Evolutionary conservation across 2,329 filamentous ascomycete genomes (phyloP), one percentile per base, ranked within the genome.

Genomic region (Alternaria hordeiaustralica): DNA sequence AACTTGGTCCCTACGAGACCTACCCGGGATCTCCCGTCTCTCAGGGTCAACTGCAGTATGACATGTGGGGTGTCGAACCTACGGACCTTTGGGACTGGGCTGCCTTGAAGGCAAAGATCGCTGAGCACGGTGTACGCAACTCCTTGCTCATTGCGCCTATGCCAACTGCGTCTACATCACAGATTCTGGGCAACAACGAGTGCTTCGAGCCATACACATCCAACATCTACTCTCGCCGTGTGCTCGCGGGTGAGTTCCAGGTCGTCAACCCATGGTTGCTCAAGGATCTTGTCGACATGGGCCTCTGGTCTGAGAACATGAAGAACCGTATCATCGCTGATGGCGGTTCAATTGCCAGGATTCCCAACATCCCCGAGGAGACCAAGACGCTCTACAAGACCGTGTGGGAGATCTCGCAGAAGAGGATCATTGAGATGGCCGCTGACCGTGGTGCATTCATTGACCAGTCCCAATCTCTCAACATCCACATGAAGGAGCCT

Each of bases 311-410:
- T 51, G 95, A 99, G 83, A 93, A 94, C 85, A 99, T 99, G 96
- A 99, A 99, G 90, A 99, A 99, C 87, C 94, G 96, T 75, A 99
- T 99, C 87, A 99, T 99, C 77, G 92, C 96, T 61, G 95, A 97
- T 67, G 93, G 93, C 71, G 96, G 96, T 71, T 98, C 95, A 20
- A 92, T 99, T 60, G 96, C 98, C 82, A 95, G 96, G 82, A 95
- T 99, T 68, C 92, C 95, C 78, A 98, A 96, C 83, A 97, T 99
- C 67, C 95, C 96, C 13, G 89, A 92, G 30, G 96, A 99, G 73
- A 92, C 97, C 86, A 99, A 99, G 86, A 90, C 91, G 43, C 88
- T 99, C 7, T 99, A 99, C 89, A 99, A 99, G 90, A 99, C 96
- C 4, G 96, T 99, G 21, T 99, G 96, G 96, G 96, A 99, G 81